Percentiles rank a stretch among this genome's conserved stretches.
Conservation (phyloP, 1,284 basidiomycete species). For the Hemileia vastatrix region DNA sequence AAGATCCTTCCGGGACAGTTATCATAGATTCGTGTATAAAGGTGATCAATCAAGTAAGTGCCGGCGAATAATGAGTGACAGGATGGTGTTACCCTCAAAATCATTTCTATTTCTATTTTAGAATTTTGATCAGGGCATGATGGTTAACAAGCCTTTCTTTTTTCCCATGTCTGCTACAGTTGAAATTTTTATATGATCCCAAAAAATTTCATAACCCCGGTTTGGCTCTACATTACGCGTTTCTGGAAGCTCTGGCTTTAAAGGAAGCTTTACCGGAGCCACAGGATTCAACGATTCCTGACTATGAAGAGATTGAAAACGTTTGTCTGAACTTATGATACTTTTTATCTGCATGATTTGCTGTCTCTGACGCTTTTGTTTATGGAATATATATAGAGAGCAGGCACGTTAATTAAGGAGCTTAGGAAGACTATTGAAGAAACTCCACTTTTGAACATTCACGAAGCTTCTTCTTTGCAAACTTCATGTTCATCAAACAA, state of each 20-base stretch:
- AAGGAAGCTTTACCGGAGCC: constrained; percentile 55
- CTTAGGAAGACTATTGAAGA: constrained; percentile 63
- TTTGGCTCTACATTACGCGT: constrained; percentile 74
- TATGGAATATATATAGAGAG: constrained; percentile 51
- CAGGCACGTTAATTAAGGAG: constrained; percentile 60
- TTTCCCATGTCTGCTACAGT: too few species aligned
- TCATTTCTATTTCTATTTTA: not conserved
- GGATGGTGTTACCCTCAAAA: not conserved
- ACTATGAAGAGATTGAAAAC: constrained; percentile 63
- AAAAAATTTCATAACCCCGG: constrained; percentile 33
- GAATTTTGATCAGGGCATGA: too few species aligned
- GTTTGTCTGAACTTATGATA: not conserved
- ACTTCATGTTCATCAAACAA: not conserved
- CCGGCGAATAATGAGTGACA: not conserved
- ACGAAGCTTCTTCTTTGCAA: not conserved
- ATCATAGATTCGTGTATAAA: not conserved
- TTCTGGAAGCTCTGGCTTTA: constrained; percentile 83
- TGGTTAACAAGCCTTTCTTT: too few species aligned
- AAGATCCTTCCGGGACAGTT: too few species aligned
- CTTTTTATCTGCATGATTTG: not conserved
- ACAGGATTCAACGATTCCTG: constrained; percentile 69
- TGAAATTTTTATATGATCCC: not conserved
- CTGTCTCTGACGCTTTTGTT: not conserved
- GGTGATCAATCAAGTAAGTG: constrained; percentile 6
- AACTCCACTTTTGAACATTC: not conserved